phyloP scores from a whole-genome alignment of 1,284 basidiomycete species.

The Trametes polyzona region DNA sequence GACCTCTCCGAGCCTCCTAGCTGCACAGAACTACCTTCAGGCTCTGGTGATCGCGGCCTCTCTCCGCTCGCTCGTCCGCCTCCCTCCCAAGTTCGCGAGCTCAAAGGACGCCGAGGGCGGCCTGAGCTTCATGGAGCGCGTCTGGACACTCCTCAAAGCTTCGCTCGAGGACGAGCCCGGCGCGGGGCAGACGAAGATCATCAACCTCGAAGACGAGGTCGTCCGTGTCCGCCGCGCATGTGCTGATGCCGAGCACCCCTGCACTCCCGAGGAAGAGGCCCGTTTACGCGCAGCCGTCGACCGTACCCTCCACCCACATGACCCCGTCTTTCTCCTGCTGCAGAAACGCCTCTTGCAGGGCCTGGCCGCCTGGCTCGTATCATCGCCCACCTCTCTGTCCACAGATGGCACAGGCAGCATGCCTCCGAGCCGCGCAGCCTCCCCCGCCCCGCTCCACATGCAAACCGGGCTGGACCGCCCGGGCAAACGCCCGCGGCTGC shows the following conservation, averaged over 20 bases:
- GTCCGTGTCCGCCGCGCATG: conserved; percentile 44
- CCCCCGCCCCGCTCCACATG: conserved; percentile 44
- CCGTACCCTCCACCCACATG: conserved; percentile 58
- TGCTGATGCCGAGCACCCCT: conserved; percentile 13
- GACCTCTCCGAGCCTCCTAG: conserved; percentile 52
- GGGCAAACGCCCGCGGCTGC: conserved; percentile 34
- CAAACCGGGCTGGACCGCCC: conserved; percentile 35
- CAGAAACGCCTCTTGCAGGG: conserved; percentile 56
- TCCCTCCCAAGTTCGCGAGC: conserved; percentile 32
- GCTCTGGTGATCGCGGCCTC: conserved; percentile 68
- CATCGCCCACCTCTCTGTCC: conserved; percentile 10
- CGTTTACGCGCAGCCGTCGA: conserved; percentile 60
- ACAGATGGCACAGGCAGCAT: not conserved
- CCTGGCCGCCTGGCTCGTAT: conserved; percentile 42
- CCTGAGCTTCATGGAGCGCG: conserved; percentile 51
- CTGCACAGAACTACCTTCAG: conserved; percentile 71
- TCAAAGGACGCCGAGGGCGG: conserved; percentile 8
- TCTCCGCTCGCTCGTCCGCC: conserved; percentile 56
- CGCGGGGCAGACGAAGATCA: conserved; percentile 52
- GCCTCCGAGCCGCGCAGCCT: not conserved
- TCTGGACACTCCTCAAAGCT: conserved; percentile 65
- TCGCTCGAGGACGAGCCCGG: conserved; percentile 54
- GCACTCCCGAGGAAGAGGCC: conserved; percentile 48
- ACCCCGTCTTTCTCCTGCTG: conserved; percentile 68
- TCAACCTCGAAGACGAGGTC: conserved; percentile 74